A percentile compares a stretch with the other conserved stretches of the same genome.
Conservation (phyloP, 2,329 filamentous ascomycete species). For the Paramyrothecium sp. region DNA sequence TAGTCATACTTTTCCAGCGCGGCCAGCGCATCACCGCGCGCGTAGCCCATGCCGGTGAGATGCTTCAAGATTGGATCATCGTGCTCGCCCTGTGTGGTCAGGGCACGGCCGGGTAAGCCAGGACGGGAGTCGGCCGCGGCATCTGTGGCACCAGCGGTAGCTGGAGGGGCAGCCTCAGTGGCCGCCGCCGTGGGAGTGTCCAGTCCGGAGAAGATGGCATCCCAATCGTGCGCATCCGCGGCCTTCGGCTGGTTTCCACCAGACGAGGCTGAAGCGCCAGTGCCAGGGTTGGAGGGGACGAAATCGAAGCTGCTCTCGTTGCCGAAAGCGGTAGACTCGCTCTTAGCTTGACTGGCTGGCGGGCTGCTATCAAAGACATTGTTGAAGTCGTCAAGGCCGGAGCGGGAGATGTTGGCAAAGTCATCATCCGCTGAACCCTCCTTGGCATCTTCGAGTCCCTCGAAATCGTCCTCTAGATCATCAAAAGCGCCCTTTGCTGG, state of each 20-base stretch:
- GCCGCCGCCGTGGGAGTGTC: slow-evolving; percentile 50
- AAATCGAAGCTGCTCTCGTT: slow-evolving; percentile 61
- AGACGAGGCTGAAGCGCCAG: slow-evolving; percentile 33
- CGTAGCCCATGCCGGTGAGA: slow-evolving; percentile 86
- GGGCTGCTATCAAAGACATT: slow-evolving; percentile 74
- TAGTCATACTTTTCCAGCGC: slow-evolving; percentile 96
- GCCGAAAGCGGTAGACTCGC: slow-evolving; percentile 49
- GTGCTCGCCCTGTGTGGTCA: slow-evolving; percentile 73
- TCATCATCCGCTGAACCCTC: slow-evolving; percentile 79
- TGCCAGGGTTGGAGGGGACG: slow-evolving; percentile 37
- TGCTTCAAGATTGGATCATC: slow-evolving; percentile 92
- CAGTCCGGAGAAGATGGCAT: slow-evolving; percentile 84
- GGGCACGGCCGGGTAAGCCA: slow-evolving; percentile 55
- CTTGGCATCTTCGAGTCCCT: slow-evolving; percentile 80
- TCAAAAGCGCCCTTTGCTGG: slow-evolving; percentile 59
- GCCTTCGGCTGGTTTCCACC: slow-evolving; percentile 35
- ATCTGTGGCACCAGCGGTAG: slow-evolving; percentile 9
- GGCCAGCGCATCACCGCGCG: slow-evolving; percentile 67
- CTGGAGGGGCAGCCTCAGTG: slow-evolving; percentile 10
- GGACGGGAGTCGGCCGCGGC: slow-evolving; percentile 19
- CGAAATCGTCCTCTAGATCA: slow-evolving; percentile 78
- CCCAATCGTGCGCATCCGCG: slow-evolving; percentile 77
- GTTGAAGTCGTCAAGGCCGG: slow-evolving; percentile 75
- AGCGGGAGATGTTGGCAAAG: slow-evolving; percentile 71
- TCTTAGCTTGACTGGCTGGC: slow-evolving; percentile 52